phyloP scores from a whole-genome alignment of 116 monocot genomes.

The Cymodocea nodosa region DNA sequence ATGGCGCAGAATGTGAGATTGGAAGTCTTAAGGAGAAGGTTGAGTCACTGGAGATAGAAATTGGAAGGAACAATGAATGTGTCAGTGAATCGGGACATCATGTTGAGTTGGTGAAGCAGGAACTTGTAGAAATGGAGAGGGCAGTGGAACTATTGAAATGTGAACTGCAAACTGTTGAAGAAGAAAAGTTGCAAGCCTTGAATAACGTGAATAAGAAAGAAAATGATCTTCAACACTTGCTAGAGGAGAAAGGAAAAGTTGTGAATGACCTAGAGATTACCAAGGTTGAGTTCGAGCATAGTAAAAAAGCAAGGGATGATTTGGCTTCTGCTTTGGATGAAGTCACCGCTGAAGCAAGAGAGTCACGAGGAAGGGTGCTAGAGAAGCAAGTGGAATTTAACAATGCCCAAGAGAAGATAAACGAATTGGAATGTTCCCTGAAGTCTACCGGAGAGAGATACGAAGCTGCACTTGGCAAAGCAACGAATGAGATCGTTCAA shows the following conservation, averaged over 20 bases:
- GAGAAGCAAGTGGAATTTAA: constrained; percentile 44
- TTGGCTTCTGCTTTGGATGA: constrained; percentile 75
- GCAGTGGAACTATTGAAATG: constrained; percentile 30
- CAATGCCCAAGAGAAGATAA: constrained; percentile 23
- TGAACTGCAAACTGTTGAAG: constrained; percentile 27
- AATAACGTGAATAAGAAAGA: constrained; percentile 20
- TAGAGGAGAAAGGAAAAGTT: constrained; percentile 2
- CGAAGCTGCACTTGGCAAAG: constrained; percentile 34
- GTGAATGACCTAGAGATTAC: constrained; percentile 5
- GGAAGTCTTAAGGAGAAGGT: constrained; percentile 32
- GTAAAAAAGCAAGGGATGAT: constrained; percentile 16
- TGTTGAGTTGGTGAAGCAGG: constrained; percentile 24
- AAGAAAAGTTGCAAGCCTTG: constrained; percentile 15
- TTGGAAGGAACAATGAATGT: constrained; percentile 30
- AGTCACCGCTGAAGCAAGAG: constrained; percentile 45
- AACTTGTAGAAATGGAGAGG: constrained; percentile 21
- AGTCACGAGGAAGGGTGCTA: constrained; percentile 38
- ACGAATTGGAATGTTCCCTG: constrained; percentile 23
- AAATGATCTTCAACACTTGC: constrained; percentile 18
- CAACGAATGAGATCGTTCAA: constrained; percentile 42
- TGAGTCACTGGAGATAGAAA: constrained; percentile 41
- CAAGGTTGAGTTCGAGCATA: constrained; percentile 6
- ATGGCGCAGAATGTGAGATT: constrained; percentile 39
- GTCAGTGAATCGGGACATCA: constrained; percentile 24
- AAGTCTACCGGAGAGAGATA: constrained; percentile 35